Base-by-base conservation (phyloP, 2,329 filamentous ascomycete species). In the Lachnellula occidentalis region DNA sequence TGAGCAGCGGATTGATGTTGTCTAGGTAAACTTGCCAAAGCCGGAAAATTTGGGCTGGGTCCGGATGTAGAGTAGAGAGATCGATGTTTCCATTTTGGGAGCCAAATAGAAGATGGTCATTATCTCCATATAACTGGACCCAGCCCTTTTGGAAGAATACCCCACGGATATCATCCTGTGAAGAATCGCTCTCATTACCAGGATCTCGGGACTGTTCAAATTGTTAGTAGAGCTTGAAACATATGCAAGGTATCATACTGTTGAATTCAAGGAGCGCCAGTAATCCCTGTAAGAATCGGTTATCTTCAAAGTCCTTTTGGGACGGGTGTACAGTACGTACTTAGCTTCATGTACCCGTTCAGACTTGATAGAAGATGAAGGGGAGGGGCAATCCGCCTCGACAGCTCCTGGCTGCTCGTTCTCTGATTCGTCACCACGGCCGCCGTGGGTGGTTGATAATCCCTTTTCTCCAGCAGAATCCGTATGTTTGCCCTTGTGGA, bases 1-100 rank as follows among this genome's bases (percentile, higher is more conserved):
- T 92, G 61, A 83, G 81, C 45, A 90, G 68, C 0, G 88, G 87
- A 63, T 92, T 87, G 53, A 92, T 83, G 57, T 88, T 84, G 48
- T 89, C 83, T 5, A 90, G 72, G 60, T 86, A 91, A 8, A 82
- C 74, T 66, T 90, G 85, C 88, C 88, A 92, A 5, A 92, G 76
- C 49, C 78, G 78, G 63, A 88, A 84, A 24, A 88, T 80, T 34
- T 88, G 82, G 12, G 81, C 77, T 0, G 83, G 79, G 4, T 81
- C 74, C 0, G 88, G 88, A 61, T 87, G 72, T 63, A 19, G 72
- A 69, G 71, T 67, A 4, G 74, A 72, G 1, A 84, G 64, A 56
- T 79, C 71, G n/a, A 77, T 61, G 2, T 59, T 55, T 21, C 67
- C 62, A 17, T 69, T 68, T 4, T 64, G 70, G 0, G 73, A 71